Base-by-base conservation (phyloP, 169 alveolate genomes). In the Plasmodium vivax region DNA sequence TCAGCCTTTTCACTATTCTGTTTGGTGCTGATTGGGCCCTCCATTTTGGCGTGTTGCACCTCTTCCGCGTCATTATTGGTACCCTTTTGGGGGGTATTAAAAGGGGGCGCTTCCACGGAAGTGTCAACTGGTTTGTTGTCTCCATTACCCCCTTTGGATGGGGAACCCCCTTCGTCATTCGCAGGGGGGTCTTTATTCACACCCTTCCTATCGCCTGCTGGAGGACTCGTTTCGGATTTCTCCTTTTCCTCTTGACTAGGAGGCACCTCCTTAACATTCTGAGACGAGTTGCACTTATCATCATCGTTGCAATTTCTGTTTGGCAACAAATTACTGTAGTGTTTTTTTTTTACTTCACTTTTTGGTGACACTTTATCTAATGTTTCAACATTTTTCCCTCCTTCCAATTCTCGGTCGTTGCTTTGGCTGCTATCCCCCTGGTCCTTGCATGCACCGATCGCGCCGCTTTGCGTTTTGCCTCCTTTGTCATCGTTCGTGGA, bases 321-420 rank as follows among this genome's bases (percentile, higher is more conserved):
- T 62, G n/a, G 47, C 9, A 62, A 83, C 73, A 62, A 23, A 36
- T 83, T 58, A 36, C 71, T 68, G 72, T 23, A 9, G 82, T 30
- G 23, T 45, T 83, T 83, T 58, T 83, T 68, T 83, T 83, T 83
- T 38, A 83, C 38, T 23, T 51, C 82, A 83, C 51, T 71, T 83
- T 83, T 30, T 14, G 82, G 12, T 19, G 23, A 62, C 77, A 68
- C 38, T 83, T 38, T 83, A 2, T 83, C 7, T 36, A 83, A 62
- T 41, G 47, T 16, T 5, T 83, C 54, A 9, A 9, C 14, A 68
- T 83, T 30, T 83, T 62, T 34, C 19, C 58, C 19, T 34, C 19
- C 51, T 34, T 74, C 73, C 7, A 36, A 36, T 83, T 62, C 82
- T 62, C 54, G n/a, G 34, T 30, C 41, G 36, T 0, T 27, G 74